Base-by-base conservation (phyloP, 2,329 filamentous ascomycete species). In the Thielaviopsis ethacetica region DNA sequence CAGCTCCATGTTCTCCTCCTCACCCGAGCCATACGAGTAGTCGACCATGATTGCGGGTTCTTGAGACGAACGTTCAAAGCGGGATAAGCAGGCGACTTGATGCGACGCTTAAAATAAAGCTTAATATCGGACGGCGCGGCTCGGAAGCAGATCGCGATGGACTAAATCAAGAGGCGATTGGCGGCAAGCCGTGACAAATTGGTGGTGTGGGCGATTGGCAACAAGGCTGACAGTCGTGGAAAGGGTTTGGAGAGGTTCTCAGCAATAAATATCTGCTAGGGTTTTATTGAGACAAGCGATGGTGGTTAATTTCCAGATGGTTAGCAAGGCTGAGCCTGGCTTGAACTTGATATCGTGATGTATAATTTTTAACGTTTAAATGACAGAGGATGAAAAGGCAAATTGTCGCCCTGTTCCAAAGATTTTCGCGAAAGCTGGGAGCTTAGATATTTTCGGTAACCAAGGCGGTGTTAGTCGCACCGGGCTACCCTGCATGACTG, bases 1-100 rank as follows among this genome's bases (percentile, higher is more conserved):
- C 67, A 95, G 81, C 73, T 91, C 86, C 63, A 80, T 80, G 69
- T 86, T 88, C 73, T 93, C 88, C 72, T 91, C 88, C 47, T 91
- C 87, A 24, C 50, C 53, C 27, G 58, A 47, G 19, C 47, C 47
- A 49, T 59, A 61, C 38, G 34, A 53, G 47, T 61, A 61, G 26
- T 61, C 59, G 10, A 52, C 56, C 59, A 61, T 61, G 26, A 19
- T 61, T 53, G 49, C 12, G 47, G 38, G 38, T 44, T 15, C 17
- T 44, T 44, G 17, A n/a, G 3, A 4, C 13, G 15, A n/a, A 13
- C 2, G 7, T n/a, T n/a, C 13, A 44, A 44, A n/a, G 15, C 13
- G 17, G 13, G 3, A 15, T 15, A 44, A 5, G 38, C 10, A 10
- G 7, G 30, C 30, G 30, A 34, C 53, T 21, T 26, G 12, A 41